Conservation (phyloP, 179 eudicot species). For the Beta macrorhiza region DNA sequence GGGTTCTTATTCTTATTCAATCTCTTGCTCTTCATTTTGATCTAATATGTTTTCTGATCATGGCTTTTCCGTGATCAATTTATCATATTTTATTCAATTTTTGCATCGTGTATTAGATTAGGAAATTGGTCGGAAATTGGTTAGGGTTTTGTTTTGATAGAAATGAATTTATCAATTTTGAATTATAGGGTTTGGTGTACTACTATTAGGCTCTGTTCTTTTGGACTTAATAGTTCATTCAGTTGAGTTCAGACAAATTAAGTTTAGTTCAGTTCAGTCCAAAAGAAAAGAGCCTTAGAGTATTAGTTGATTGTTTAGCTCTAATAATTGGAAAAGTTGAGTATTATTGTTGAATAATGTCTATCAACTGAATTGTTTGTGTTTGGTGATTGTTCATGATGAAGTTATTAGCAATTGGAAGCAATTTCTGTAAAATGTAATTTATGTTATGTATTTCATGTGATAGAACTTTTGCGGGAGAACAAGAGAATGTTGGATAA, state of each 20-base stretch:
- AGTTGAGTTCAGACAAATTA: no score
- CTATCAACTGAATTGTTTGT: not conserved
- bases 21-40: not conserved
- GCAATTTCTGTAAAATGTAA: not conserved
- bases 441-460: slow-evolving; percentile 16
- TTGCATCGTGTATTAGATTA: not conserved
- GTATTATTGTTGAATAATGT: not conserved
- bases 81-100: not conserved
- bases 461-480: slow-evolving; percentile 86
- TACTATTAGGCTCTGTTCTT: no score
- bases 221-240: no score
- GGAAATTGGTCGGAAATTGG: not conserved
- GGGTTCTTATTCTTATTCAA: slow-evolving; percentile 8
- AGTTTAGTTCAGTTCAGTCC: no score
- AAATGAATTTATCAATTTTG: not conserved
- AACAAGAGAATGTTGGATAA: slow-evolving; percentile 97
- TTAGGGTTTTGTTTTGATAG: slow-evolving; percentile 6
- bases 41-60: not conserved
- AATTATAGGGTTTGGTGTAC: no score
- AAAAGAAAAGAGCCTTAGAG: not conserved
- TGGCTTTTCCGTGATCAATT: not conserved
- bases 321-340: not conserved
- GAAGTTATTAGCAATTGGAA: not conserved
- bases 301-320: not conserved
- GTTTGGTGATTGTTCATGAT: not conserved